Conservation (phyloP, 805 yeast genomes). For the Kluyveromyces siamensis region DNA sequence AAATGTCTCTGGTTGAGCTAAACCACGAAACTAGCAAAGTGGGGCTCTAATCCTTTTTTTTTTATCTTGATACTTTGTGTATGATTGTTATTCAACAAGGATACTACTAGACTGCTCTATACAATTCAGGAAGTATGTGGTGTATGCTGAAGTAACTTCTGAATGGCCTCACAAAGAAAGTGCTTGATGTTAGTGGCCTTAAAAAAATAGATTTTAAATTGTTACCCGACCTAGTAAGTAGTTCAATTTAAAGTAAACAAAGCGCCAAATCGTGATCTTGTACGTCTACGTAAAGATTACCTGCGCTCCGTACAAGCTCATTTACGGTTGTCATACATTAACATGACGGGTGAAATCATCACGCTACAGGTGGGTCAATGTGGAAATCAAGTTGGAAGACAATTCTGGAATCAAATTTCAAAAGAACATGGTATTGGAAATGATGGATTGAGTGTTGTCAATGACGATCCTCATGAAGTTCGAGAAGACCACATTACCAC, state of each 20-base stretch:
- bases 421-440: slow-evolving; percentile 69
- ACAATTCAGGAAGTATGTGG: no score
- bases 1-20: no score
- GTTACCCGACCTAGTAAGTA: neutral
- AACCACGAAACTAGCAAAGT: no score
- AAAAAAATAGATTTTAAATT: no score
- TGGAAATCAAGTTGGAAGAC: slow-evolving; percentile 91
- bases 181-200: neutral
- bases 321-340: neutral
- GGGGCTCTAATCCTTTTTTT: no score
- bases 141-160: no score
- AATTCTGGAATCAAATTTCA: slow-evolving; percentile 86
- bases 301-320: no score
- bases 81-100: no score
- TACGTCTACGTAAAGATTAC: no score
- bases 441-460: slow-evolving; percentile 26
- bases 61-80: no score
- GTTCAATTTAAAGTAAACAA: neutral
- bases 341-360: slow-evolving; percentile 54
- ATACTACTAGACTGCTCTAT: no score
- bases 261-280: neutral
- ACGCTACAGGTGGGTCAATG: slow-evolving; percentile 78
- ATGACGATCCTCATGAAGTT: slow-evolving; percentile 7
- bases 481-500: slow-evolving; percentile 71
- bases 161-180: no score